Evolutionary conservation across 768 basidiomycete genomes (phyloP).

Genomic region (Lyophyllum decastes): DNA sequence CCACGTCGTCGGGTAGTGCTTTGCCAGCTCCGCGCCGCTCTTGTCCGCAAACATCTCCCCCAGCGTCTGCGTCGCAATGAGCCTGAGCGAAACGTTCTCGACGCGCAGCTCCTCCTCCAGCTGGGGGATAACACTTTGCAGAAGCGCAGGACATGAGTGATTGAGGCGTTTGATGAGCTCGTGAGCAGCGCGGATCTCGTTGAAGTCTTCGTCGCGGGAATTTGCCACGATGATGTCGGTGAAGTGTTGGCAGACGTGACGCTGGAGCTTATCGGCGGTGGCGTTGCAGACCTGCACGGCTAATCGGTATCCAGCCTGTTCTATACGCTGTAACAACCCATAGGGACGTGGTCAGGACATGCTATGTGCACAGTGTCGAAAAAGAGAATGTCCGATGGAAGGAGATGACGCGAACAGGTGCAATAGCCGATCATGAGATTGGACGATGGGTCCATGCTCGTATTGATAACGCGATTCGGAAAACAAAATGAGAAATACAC

Average conservation of each 20-base stretch:
- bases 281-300: constrained; percentile 85
- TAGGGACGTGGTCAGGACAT: not conserved
- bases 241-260: constrained; percentile 90
- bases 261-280: constrained; percentile 84
- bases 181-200: constrained; percentile 77
- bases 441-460: not conserved
- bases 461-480: not conserved
- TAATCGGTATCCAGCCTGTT: constrained; percentile 78
- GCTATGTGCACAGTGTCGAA: not conserved
- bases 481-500: constrained; percentile 25
- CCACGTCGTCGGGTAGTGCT: constrained; percentile 86
- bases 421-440: not conserved
- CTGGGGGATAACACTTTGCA: constrained; percentile 91
- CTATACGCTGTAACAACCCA: constrained; percentile 49
- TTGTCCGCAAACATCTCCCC: constrained; percentile 91
- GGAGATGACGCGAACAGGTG: not conserved
- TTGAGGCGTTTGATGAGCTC: constrained; percentile 83
- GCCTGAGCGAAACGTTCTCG: constrained; percentile 68
- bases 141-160: constrained; percentile 73
- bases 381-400: not conserved
- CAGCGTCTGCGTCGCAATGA: constrained; percentile 82
- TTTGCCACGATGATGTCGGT: constrained; percentile 79
- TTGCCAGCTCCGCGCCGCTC: constrained; percentile 69
- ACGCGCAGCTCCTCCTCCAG: constrained; percentile 88
- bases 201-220: constrained; percentile 61